Percentiles rank a stretch among this genome's conserved stretches.
phyloP scores from a whole-genome alignment of 2,329 filamentous ascomycete genomes.

The Epicoccum nigrum region DNA sequence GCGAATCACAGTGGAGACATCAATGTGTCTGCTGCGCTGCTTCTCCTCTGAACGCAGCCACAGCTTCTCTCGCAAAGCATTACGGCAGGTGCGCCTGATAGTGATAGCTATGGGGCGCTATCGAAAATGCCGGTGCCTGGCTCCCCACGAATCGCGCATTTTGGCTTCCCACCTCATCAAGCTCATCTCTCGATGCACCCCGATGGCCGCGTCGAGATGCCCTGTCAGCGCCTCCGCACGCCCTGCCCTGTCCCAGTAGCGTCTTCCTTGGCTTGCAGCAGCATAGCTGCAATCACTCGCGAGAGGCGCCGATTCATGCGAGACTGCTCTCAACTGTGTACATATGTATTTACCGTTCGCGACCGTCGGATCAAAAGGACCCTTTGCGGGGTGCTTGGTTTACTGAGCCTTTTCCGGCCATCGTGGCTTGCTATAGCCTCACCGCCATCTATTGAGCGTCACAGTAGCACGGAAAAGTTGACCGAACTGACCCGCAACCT shows the following conservation, averaged over 20 bases:
- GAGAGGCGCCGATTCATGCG: constrained; percentile 1
- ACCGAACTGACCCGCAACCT: constrained; percentile 7
- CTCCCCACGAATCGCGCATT: constrained; percentile 15
- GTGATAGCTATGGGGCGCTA: constrained; percentile 1
- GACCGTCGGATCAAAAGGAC: constrained; percentile 1
- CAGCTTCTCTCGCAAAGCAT: background rate
- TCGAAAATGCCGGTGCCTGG: constrained; percentile 4
- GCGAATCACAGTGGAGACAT: constrained; percentile 6
- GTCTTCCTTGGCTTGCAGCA: constrained; percentile 12
- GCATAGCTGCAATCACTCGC: constrained; percentile 1
- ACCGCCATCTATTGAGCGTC: constrained; percentile 12
- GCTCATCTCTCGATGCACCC: constrained; percentile 7
- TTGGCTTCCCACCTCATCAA: background rate
- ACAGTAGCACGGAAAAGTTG: constrained; percentile 1
- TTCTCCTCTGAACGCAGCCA: background rate
- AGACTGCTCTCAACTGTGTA: too few relatives aligned
- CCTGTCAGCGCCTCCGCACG: constrained; percentile 9
- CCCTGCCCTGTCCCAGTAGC: constrained; percentile 11
- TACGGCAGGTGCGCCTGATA: background rate
- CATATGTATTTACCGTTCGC: background rate
- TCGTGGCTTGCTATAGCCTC: constrained; percentile 6
- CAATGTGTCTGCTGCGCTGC: constrained; percentile 4
- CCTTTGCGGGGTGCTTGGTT: constrained; percentile 16
- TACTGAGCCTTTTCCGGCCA: constrained; percentile 1
- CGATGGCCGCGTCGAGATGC: constrained; percentile 9